A percentile compares a stretch with the other conserved stretches of the same genome.
Evolutionary conservation across 306 rosid genomes (phyloP).

Genomic region (Malus asiatica): DNA sequence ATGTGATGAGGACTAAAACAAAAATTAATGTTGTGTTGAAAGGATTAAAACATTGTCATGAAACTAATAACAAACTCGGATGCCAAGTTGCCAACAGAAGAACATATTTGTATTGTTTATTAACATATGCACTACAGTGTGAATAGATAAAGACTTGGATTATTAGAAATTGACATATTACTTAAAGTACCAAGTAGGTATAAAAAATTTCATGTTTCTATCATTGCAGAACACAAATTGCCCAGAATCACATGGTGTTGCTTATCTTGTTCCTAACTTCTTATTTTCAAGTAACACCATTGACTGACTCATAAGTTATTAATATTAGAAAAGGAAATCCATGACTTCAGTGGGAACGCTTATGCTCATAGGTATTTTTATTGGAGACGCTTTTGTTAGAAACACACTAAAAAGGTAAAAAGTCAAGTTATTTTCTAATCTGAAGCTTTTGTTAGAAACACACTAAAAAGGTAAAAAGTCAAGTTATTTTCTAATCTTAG

Average conservation of each 20-base stretch:
- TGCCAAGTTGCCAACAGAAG: background rate
- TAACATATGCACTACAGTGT: background rate
- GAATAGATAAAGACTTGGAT: background rate
- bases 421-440: no score
- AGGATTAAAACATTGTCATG: background rate
- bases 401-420: no score
- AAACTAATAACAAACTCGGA: background rate
- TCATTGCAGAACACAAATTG: background rate
- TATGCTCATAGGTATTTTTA: no score
- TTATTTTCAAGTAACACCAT: conserved; percentile 9
- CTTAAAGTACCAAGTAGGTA: background rate
- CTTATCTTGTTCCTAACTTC: background rate
- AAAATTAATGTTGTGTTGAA: background rate
- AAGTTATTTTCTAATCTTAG: no score
- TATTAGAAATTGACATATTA: no score
- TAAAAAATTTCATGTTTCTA: background rate
- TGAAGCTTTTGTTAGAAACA: no score
- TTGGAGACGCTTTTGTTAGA: no score
- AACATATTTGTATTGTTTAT: background rate
- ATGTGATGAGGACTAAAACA: background rate
- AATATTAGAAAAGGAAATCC: background rate
- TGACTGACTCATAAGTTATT: background rate
- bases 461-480: no score
- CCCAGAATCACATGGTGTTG: background rate
- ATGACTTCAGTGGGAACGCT: no score